Conservation (phyloP, 2,329 filamentous ascomycete species). For the Stylonectria norvegica region DNA sequence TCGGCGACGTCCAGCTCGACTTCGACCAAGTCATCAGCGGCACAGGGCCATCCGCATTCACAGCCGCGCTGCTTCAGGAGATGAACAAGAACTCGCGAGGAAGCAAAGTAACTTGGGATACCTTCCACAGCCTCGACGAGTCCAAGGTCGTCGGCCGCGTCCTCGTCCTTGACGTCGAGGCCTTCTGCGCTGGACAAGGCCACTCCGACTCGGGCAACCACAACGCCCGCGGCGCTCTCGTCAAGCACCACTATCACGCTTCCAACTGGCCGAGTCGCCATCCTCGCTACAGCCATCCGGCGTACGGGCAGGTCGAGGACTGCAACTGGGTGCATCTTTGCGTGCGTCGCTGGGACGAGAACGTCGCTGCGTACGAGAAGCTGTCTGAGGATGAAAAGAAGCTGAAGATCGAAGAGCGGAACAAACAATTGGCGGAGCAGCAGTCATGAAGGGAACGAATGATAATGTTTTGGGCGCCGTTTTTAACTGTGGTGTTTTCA, state of each 20-base stretch:
- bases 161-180: slow-evolving; percentile 66
- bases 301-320: slow-evolving; percentile 66
- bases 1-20: slow-evolving; percentile 61
- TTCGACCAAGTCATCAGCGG: slow-evolving; percentile 71
- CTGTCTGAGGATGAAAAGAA: slow-evolving; percentile 59
- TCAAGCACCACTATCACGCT: slow-evolving; percentile 73
- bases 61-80: slow-evolving; percentile 59
- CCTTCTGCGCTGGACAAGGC: slow-evolving; percentile 69
- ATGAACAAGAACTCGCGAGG: slow-evolving; percentile 49
- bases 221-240: slow-evolving; percentile 60
- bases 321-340: slow-evolving; percentile 68
- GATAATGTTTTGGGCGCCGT: too few relatives aligned
- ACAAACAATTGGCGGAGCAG: slow-evolving; percentile 7
- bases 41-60: slow-evolving; percentile 71
- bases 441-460: too few relatives aligned
- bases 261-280: slow-evolving; percentile 68
- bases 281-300: slow-evolving; percentile 63
- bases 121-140: slow-evolving; percentile 63
- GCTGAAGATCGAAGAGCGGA: slow-evolving; percentile 39
- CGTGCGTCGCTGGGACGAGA: slow-evolving; percentile 62
- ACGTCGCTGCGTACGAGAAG: slow-evolving; percentile 58
- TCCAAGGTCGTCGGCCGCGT: slow-evolving; percentile 63
- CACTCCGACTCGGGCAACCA: slow-evolving; percentile 72
- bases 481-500: too few relatives aligned
- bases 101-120: slow-evolving; percentile 54